Conservation (phyloP, 139 green algal genomes). For the Chlorella sp. region DNA sequence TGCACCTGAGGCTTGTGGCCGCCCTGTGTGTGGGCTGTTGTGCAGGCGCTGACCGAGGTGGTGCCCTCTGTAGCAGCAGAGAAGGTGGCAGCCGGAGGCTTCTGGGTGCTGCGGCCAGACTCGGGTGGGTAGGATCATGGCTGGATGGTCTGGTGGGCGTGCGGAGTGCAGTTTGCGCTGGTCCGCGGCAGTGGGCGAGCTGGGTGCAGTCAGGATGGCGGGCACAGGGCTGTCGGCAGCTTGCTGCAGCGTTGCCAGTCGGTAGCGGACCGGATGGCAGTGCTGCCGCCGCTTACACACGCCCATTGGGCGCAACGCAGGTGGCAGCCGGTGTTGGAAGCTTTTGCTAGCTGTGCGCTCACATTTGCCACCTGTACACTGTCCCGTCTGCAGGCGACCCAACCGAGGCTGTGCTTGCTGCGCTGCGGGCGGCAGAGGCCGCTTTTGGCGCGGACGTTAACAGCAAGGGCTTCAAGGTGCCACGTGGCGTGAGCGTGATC, state of each 20-base stretch:
- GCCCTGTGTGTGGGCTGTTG: neutral
- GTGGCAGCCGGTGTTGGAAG: too few species aligned
- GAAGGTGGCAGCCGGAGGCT: constrained; percentile 76
- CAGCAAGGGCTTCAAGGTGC: constrained; percentile 80
- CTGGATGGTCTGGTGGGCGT: neutral
- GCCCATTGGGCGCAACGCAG: too few species aligned
- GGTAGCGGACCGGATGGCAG: too few species aligned
- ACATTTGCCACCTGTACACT: too few species aligned
- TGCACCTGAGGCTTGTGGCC: neutral
- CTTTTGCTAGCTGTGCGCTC: too few species aligned
- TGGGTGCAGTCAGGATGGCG: too few species aligned
- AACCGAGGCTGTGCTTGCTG: constrained; percentile 75
- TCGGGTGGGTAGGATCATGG: constrained; percentile 46
- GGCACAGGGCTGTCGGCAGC: too few species aligned
- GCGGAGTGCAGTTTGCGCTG: too few species aligned
- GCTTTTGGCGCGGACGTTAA: constrained; percentile 69
- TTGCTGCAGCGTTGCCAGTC: too few species aligned
- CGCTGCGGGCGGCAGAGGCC: constrained; percentile 61
- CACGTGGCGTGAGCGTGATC: constrained; percentile 80
- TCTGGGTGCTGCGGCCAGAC: constrained; percentile 88
- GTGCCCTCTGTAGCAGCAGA: constrained; percentile 72
- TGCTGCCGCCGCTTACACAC: too few species aligned
- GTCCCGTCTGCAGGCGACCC: constrained; percentile 62
- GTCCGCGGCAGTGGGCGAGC: too few species aligned
- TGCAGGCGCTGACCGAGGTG: constrained; percentile 77